These are phyloP conservation scores for Annona cherimola DNA, from an alignment of 164 flowering plant species.

Conservation along the genomic window DNA sequence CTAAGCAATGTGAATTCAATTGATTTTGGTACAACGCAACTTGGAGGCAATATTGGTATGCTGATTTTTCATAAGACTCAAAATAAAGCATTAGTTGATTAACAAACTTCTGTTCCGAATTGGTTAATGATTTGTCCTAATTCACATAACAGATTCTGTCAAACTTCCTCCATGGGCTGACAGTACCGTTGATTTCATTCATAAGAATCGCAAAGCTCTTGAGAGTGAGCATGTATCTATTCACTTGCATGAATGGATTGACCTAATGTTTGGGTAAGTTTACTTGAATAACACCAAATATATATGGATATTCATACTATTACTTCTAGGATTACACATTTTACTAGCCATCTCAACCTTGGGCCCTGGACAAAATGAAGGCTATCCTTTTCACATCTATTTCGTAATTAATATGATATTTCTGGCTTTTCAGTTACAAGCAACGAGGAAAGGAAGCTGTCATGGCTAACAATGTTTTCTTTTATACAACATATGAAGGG, in stretches of 20 bases:
- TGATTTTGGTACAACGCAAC: conserved; percentile 91
- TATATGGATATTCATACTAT: not conserved
- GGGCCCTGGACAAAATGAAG: not conserved
- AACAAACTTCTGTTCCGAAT: not conserved
- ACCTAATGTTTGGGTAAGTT: conserved; percentile 92
- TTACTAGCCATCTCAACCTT: not conserved
- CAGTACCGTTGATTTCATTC: conserved; percentile 80
- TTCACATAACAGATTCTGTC: conserved; percentile 54
- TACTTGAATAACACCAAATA: not conserved
- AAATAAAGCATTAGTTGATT: not conserved
- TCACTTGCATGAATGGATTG: conserved; percentile 98
- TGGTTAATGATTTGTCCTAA: not conserved
- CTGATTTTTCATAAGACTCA: not conserved
- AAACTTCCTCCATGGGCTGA: conserved; percentile 95
- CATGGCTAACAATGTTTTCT: conserved; percentile 87
- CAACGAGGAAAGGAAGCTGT: conserved; percentile 97
- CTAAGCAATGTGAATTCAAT: conserved; percentile 78
- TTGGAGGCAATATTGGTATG: conserved; percentile 89
- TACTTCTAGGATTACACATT: not conserved
- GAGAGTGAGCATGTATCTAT: conserved; percentile 98
- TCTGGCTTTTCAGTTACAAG: conserved; percentile 57
- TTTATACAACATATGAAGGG: conserved; percentile 93
- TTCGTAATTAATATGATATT: conserved; percentile 5
- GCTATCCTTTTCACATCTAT: not conserved
- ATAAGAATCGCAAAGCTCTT: conserved; percentile 92